Evolutionary conservation across 2,329 filamentous ascomycete genomes (phyloP), one percentile per base, ranked within the genome.

Genomic region (Dothidotthia symphoricarpi): DNA sequence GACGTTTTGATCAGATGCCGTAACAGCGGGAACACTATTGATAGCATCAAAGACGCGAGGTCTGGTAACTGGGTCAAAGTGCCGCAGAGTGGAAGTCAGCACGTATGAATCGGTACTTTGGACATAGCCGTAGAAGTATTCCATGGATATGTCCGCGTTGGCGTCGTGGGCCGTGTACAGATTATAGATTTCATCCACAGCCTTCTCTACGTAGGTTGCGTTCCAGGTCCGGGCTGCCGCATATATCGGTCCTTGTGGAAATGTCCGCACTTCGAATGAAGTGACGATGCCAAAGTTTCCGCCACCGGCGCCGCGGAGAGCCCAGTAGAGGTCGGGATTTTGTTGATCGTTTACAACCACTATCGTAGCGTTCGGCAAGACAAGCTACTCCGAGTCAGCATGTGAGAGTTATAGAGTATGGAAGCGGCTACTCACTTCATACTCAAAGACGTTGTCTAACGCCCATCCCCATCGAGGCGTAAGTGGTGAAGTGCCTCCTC

Each of bases 241-340:
- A 16, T 31, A 31, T 16, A 31, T 6, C 11, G 16, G 14, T 4
- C 28, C 28, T 31, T 31, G 28, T 31, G 28, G 28, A n/a, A 16
- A 31, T 6, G 14, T 16, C 16, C 28, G 28, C 16, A 39, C 16
- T 15, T 39, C 25, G 19, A 31, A 33, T 9, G 26, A 26, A 16
- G 39, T 37, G 3, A 42, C 27, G 13, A 38, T 30, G 19, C 42
- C 42, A 27, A 33, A 42, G 10, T 33, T 45, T 1, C 25, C 22
- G 13, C 36, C 49, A 1, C 61, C 61, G 4, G 59, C 63, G 1
- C 63, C 63, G 2, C 47, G 45, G 7, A 64, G 36, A 2, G 52
- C 63, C 57, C 61, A 65, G 41, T 63, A 67, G 11, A 68, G 52
- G 13, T 67, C 61, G 0, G 53, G 19, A 29, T 67, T 48, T 10